Evolutionary conservation across 305 asterid species (phyloP).

Genomic region (Rubia tinctorum): DNA sequence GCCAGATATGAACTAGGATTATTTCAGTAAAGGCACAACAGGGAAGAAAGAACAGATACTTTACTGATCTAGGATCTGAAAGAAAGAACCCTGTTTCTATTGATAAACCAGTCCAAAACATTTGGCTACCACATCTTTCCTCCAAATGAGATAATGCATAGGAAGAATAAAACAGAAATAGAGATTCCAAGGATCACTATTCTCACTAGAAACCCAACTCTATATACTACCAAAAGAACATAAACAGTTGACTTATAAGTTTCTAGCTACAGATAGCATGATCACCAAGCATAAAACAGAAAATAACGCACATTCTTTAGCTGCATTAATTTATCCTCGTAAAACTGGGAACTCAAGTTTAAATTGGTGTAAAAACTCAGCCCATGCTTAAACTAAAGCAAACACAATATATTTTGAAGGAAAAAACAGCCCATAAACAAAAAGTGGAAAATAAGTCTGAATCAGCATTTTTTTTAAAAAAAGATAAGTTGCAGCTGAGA

Average conservation of each 20-base stretch:
- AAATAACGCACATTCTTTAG: slow-evolving; percentile 97
- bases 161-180: not conserved
- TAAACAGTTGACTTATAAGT: slow-evolving; percentile 25
- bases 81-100: not conserved
- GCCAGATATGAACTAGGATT: no score
- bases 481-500: no score
- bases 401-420: no score
- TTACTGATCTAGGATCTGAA: not conserved
- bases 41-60: no score
- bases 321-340: slow-evolving; percentile 94
- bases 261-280: slow-evolving; percentile 55
- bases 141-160: not conserved
- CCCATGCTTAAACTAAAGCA: no score
- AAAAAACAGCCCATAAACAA: no score
- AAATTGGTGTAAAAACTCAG: no score
- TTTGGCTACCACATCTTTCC: not conserved
- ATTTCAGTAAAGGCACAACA: no score
- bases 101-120: slow-evolving; percentile 8
- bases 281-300: slow-evolving; percentile 62
- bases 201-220: not conserved
- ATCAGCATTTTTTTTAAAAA: no score
- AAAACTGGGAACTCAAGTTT: slow-evolving; percentile 52
- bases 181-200: not conserved
- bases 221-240: slow-evolving; percentile 2
- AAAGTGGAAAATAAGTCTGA: no score